Base-by-base conservation (phyloP, 2,329 filamentous ascomycete species). In the Pleurostoma richardsiae region DNA sequence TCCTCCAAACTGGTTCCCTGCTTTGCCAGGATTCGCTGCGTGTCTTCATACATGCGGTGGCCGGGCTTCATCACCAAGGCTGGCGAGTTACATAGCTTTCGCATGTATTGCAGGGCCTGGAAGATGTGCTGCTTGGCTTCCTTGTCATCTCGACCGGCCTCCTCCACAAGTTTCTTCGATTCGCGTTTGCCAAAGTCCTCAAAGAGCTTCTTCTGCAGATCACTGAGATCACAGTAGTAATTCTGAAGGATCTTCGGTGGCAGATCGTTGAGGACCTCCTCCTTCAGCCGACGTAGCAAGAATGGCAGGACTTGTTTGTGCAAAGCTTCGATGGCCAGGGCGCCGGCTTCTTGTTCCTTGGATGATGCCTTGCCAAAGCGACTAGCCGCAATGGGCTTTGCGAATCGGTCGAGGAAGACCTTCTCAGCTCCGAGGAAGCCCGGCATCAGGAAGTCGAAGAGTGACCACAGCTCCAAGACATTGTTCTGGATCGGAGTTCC, bases 391-490 rank as follows among this genome's bases (percentile, higher is more conserved):
- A 96, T 96, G 2, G 91, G 91, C 67, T 96, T 96, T 6, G 91
- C 90, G 56, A 96, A 96, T 3, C 91, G 84, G 65, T 96, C 92
- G 54, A 95, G 76, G 70, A 96, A 96, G n/a, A 96, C 90, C 70
- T 95, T 96, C 52, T 83, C 90, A 0, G 91, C 90, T 30, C 94
- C 94, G 6, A 99, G 76, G 73, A 99, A 99, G 3, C 94, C 95
- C 3, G 95, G 94, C 94, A 99, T 99, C 50, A 99, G 75, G 71
- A 99, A 99, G 68, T 99, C 94, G 62, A 99, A 99, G 4, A 99
- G 76, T 1, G 92, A 97, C 92, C 92, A 99, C 4, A 99, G 75
- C 63, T 99, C 92, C 42, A 99, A 71, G 3, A 99, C 92, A 55
- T 97, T 97, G 67, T 97, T 97, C 65, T 97, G 92, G 54, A 97